A percentile compares a stretch with the other conserved stretches of the same genome.
phyloP scores from a whole-genome alignment of 2,329 filamentous ascomycete genomes.

The Rugonectria rugulosa region DNA sequence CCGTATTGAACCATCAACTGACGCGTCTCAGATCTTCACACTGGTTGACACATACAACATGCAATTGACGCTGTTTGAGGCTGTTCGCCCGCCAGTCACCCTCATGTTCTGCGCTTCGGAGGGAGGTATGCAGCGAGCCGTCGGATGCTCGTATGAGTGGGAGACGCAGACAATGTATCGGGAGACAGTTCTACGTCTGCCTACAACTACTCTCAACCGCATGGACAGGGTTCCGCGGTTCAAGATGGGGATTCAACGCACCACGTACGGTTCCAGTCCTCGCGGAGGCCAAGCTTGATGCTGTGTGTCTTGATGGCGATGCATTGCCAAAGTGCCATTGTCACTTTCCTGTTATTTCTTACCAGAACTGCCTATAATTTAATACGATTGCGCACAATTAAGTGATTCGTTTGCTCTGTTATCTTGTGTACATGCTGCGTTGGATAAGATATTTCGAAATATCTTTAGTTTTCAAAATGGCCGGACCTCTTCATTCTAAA shows the following conservation, averaged over 20 bases:
- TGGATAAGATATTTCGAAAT: too few relatives aligned
- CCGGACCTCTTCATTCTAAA: too few relatives aligned
- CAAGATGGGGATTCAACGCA: slow-evolving; percentile 36
- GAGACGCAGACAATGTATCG: slow-evolving; percentile 39
- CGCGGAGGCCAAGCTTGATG: slow-evolving; percentile 20
- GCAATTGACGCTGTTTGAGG: slow-evolving; percentile 45
- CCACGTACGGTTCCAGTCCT: slow-evolving; percentile 29
- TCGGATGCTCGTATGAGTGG: slow-evolving; percentile 40
- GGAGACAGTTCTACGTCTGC: slow-evolving; percentile 37
- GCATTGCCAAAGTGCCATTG: neutral
- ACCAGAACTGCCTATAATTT: too few relatives aligned
- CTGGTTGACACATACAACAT: slow-evolving; percentile 48
- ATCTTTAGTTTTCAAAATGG: too few relatives aligned
- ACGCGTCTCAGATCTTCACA: slow-evolving; percentile 42
- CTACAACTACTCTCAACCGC: slow-evolving; percentile 33
- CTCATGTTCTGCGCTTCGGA: slow-evolving; percentile 40
- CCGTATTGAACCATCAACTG: neutral
- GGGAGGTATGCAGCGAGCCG: slow-evolving; percentile 38
- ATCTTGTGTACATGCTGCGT: too few relatives aligned
- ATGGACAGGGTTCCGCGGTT: slow-evolving; percentile 38
- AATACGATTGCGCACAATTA: too few relatives aligned
- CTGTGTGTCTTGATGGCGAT: neutral
- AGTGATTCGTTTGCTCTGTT: too few relatives aligned
- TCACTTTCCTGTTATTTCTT: too few relatives aligned
- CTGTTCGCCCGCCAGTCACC: slow-evolving; percentile 35